These are phyloP conservation scores for Coniosporium apollinis DNA, from an alignment of 495 filamentous ascomycete genomes.

Conservation along the genomic window DNA sequence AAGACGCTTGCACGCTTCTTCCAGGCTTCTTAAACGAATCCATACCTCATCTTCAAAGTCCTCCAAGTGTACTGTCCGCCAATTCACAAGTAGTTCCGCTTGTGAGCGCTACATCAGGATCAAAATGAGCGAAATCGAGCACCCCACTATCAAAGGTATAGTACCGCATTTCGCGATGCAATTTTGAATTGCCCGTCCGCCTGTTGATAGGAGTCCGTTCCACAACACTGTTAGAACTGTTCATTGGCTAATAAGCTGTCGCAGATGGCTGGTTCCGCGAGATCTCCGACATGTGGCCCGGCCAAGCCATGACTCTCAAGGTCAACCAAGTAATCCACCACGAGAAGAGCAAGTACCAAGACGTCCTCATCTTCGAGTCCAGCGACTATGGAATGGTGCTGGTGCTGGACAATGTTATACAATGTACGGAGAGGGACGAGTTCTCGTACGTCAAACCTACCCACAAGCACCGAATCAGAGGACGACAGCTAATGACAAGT, in stretches of 20 bases:
- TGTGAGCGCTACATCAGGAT: not conserved
- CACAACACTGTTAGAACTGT: constrained; percentile 1
- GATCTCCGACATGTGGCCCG: constrained; percentile 94
- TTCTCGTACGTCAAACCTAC: constrained; percentile 48
- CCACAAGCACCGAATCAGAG: not conserved
- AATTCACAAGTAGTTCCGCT: no score
- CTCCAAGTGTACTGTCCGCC: no score
- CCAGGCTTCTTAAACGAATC: no score
- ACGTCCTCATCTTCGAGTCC: constrained; percentile 94
- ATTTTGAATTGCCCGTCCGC: constrained; percentile 5
- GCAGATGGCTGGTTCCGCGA: constrained; percentile 99
- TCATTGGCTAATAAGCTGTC: not conserved
- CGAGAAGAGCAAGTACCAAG: constrained; percentile 98
- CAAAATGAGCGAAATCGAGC: constrained; percentile 32
- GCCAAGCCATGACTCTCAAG: constrained; percentile 96
- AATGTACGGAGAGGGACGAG: constrained; percentile 95
- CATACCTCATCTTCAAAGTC: no score
- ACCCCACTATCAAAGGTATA: constrained; percentile 51
- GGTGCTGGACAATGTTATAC: constrained; percentile 98
- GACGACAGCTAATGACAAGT: constrained; percentile 4
- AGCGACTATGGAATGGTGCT: constrained; percentile 92
- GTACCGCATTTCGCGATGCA: no score
- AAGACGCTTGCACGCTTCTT: no score
- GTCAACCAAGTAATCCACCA: constrained; percentile 96
- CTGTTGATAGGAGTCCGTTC: not conserved